Evolutionary conservation across 2,329 filamentous ascomycete genomes (phyloP).

Genomic region (Pseudopyricularia javanii): DNA sequence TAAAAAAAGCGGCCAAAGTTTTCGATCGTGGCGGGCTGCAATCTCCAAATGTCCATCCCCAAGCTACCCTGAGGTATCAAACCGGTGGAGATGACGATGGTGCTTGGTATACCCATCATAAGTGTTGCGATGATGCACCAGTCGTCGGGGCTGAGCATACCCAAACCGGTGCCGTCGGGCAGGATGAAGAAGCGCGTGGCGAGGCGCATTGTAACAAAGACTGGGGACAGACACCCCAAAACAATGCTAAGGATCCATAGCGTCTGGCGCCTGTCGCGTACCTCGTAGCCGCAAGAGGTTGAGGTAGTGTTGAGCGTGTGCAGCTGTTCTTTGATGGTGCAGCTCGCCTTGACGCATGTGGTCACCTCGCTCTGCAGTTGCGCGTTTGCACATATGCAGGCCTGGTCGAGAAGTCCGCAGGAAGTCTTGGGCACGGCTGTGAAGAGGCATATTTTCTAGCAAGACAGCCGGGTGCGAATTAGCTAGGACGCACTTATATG

Average conservation of each 20-base stretch:
- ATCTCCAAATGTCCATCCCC: conserved; percentile 30
- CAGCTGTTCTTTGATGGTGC: conserved; percentile 2
- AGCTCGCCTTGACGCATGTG: conserved; percentile 2
- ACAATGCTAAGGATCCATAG: too few relatives aligned
- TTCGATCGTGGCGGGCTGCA: conserved; percentile 25
- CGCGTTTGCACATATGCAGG: conserved; percentile 4
- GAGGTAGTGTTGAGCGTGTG: too few relatives aligned
- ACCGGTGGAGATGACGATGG: background rate
- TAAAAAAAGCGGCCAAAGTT: conserved; percentile 18
- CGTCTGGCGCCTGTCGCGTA: too few relatives aligned
- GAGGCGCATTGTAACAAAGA: too few relatives aligned
- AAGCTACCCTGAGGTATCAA: conserved; percentile 15
- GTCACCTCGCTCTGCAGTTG: background rate
- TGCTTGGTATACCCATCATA: background rate
- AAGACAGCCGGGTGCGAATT: too few relatives aligned
- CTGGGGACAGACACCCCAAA: too few relatives aligned
- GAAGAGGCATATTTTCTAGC: too few relatives aligned
- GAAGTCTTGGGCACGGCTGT: too few relatives aligned
- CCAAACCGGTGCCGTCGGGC: too few relatives aligned
- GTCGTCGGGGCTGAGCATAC: background rate
- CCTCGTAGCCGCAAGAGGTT: too few relatives aligned
- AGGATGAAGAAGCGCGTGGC: too few relatives aligned
- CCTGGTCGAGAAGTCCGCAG: background rate
- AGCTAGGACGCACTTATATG: too few relatives aligned
- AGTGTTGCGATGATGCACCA: background rate